Evolutionary conservation across 2,329 filamentous ascomycete genomes (phyloP).

Genomic region (Epicoccum sorghinum): DNA sequence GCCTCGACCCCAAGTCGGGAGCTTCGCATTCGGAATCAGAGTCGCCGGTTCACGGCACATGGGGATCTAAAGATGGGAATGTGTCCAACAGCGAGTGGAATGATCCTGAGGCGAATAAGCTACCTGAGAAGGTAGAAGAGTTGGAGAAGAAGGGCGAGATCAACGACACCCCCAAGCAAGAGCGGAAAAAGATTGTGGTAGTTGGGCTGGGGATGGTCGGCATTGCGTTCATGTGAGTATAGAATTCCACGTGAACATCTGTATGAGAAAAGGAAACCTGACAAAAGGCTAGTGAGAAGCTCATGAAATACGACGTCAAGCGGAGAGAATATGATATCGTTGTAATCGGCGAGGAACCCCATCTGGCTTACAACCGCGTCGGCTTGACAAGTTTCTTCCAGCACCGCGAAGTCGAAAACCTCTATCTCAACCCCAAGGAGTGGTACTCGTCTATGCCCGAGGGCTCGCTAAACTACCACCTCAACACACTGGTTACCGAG

Average conservation of each 20-base stretch:
- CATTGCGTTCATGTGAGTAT: slow-evolving; percentile 82
- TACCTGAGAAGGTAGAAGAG: slow-evolving; percentile 52
- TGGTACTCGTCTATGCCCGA: slow-evolving; percentile 76
- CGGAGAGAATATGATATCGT: slow-evolving; percentile 78
- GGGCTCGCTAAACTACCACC: slow-evolving; percentile 73
- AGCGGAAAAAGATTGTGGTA: slow-evolving; percentile 73
- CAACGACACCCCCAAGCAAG: slow-evolving; percentile 30
- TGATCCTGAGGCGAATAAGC: slow-evolving; percentile 53
- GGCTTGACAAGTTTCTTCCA: slow-evolving; percentile 89
- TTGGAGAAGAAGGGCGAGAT: slow-evolving; percentile 37
- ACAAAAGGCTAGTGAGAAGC: slow-evolving; percentile 70
- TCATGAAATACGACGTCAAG: slow-evolving; percentile 82
- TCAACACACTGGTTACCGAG: slow-evolving; percentile 75
- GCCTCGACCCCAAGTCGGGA: slow-evolving; percentile 42
- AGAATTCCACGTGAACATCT: too few relatives aligned
- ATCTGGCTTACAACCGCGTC: slow-evolving; percentile 90
- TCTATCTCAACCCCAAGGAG: slow-evolving; percentile 85
- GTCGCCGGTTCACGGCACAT: slow-evolving; percentile 34
- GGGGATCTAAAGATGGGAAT: slow-evolving; percentile 36
- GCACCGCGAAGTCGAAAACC: slow-evolving; percentile 80
- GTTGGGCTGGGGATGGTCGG: slow-evolving; percentile 93
- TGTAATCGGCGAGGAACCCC: slow-evolving; percentile 85
- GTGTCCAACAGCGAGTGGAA: slow-evolving; percentile 56
- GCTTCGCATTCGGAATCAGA: slow-evolving; percentile 29
- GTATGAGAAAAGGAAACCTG: neutral